Evolutionary conservation across 768 basidiomycete species (phyloP), one percentile per base, ranked within the genome.

Genomic region (Mycena vitilis): DNA sequence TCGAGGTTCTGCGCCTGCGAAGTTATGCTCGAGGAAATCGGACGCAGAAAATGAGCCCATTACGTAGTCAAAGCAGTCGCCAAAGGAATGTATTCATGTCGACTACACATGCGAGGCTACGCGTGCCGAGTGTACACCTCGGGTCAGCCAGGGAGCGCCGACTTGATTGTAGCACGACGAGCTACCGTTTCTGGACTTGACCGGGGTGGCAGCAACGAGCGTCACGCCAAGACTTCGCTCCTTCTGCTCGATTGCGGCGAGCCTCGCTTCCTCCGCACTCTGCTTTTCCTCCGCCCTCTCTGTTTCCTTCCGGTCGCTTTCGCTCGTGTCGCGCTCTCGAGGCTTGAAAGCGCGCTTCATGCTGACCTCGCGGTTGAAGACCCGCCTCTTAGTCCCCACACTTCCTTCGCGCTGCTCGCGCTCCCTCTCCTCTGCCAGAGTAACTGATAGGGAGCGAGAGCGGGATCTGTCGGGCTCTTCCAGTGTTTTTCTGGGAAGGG

Each of bases 321-420:
- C 74, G 65, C 45, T 57, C 9, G 61, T 65, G 64, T 72, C 84
- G 63, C 78, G 78, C 53, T 83, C 66, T 9, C 63, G 60, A 30
- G 80, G 80, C 73, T 88, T 92, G 79, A 93, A 92, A 25, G 79
- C 85, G 38, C 91, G 85, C 20, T 89, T 88, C 92, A 94, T 94
- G 78, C 90, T 93, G 69, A 93, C 83, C 75, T 94, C 91, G 38
- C 91, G 85, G 65, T 84, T 88, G n/a, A 93, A 78, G 1, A 86
- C 79, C 12, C 86, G 84, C 69, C 87, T 87, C 73, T 87, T 87
- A 23, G 78, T 73, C 0, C 76, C 76, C 36, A 76, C 76, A 37
- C 79, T 81, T 5, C 75, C 76, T 5, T 76, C 78, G 10, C 77
- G 81, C 74, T 81, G 80, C 71, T 81, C 74, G 68, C 65, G 75